Evolutionary conservation across 148 eudicot genomes (phyloP).

Genomic region (Persicaria maculosa): DNA sequence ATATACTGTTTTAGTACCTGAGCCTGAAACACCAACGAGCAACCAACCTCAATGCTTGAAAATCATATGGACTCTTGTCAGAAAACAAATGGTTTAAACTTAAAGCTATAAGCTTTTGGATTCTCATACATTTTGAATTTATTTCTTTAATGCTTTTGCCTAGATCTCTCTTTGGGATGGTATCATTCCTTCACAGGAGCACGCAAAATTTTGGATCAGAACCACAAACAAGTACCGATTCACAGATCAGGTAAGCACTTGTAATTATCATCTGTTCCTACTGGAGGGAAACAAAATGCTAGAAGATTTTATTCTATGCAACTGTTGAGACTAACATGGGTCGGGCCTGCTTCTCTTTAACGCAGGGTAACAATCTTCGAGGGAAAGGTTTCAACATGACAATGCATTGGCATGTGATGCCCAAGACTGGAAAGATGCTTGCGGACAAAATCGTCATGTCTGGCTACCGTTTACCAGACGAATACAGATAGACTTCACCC

Average conservation of each 20-base stretch:
- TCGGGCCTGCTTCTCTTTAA: neutral
- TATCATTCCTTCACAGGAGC: conserved; percentile 65
- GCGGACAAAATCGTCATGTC: conserved; percentile 69
- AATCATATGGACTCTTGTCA: too few relatives aligned
- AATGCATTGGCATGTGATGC: conserved; percentile 98
- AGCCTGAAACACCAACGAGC: too few relatives aligned
- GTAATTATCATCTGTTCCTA: neutral
- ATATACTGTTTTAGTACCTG: too few relatives aligned
- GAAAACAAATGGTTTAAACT: neutral
- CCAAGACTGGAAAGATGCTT: conserved; percentile 96
- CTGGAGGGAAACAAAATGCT: neutral
- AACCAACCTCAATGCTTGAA: too few relatives aligned
- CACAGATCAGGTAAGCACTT: conserved; percentile 54
- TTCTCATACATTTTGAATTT: neutral
- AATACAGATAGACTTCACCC: conserved; percentile 36
- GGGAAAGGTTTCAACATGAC: conserved; percentile 80
- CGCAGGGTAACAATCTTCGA: conserved; percentile 74
- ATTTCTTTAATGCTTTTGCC: neutral
- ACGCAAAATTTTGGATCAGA: conserved; percentile 58
- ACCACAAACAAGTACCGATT: conserved; percentile 81
- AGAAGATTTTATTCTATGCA: neutral
- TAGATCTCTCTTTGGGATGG: conserved; percentile 96
- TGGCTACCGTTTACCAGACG: conserved; percentile 61
- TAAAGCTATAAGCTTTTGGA: neutral
- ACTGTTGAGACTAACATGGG: neutral